phyloP scores from a whole-genome alignment of 257 asterid genomes.

The Capsicum baccatum region DNA sequence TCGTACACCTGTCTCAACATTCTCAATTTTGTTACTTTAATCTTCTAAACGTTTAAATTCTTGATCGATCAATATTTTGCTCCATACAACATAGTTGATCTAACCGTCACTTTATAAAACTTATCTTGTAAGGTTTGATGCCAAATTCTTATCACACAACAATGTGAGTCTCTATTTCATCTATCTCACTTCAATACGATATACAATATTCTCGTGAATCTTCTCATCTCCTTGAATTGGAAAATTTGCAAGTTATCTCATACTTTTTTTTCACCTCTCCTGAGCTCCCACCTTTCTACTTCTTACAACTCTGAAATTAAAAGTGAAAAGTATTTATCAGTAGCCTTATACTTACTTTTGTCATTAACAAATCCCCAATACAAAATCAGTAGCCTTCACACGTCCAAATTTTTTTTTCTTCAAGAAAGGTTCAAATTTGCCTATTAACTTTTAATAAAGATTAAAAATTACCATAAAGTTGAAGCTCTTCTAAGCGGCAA shows the following conservation, averaged over 20 bases:
- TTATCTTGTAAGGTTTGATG: not conserved
- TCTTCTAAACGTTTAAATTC: not conserved
- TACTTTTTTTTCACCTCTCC: no score
- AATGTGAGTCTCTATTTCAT: not conserved
- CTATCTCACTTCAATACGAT: not conserved
- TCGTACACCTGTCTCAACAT: not conserved
- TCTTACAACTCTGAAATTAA: no score
- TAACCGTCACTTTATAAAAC: not conserved
- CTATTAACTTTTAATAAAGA: not conserved
- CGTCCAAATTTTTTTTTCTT: not conserved
- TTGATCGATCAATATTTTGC: no score
- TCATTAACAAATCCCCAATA: not conserved
- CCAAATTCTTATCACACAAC: not conserved
- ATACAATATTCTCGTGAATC: not conserved
- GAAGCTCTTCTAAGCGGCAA: not conserved
- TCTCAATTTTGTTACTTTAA: not conserved
- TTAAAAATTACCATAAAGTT: not conserved
- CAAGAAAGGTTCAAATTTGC: not conserved
- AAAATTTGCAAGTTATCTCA: not conserved
- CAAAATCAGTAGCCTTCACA: not conserved
- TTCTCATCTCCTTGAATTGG: rapidly evolving
- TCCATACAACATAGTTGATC: not conserved
- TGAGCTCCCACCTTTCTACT: no score
- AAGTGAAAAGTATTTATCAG: no score
- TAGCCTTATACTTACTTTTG: not conserved